A percentile compares a stretch with the other conserved stretches of the same genome.
Evolutionary conservation across 164 flowering plant species (phyloP).

Genomic region (Chimonanthus salicifolius): DNA sequence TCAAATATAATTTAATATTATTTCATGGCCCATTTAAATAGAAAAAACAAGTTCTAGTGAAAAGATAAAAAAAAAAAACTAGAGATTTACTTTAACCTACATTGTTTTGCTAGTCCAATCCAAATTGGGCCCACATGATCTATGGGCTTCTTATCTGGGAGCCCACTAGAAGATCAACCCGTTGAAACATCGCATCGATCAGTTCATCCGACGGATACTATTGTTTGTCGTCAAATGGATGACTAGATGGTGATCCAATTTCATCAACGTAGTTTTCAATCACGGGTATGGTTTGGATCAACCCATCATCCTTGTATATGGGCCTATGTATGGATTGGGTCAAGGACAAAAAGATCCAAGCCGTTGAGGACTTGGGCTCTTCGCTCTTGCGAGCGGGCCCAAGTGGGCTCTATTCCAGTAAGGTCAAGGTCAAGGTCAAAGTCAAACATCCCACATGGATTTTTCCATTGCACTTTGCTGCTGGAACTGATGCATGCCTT

Average conservation of each 20-base stretch:
- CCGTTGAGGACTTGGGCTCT: not conserved
- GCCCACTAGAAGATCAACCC: not conserved
- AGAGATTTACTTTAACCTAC: too few relatives aligned
- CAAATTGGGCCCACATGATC: not conserved
- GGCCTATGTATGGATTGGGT: not conserved
- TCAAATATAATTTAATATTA: too few relatives aligned
- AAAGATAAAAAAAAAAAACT: too few relatives aligned
- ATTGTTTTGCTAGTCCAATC: not conserved
- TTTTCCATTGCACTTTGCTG: not conserved
- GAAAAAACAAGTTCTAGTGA: too few relatives aligned
- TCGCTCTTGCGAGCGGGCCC: not conserved
- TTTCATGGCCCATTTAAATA: too few relatives aligned
- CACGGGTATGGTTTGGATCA: not conserved
- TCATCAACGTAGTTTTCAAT: not conserved
- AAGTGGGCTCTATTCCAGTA: too few relatives aligned
- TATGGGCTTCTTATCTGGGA: not conserved
- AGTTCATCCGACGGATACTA: not conserved
- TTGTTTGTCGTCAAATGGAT: not conserved
- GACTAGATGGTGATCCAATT: not conserved
- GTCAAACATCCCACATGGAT: slow-evolving; percentile 1
- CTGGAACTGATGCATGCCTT: slow-evolving; percentile 1
- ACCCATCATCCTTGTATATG: not conserved
- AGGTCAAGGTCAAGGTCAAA: too few relatives aligned
- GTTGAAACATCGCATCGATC: not conserved
- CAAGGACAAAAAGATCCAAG: not conserved